Conservation (phyloP, 345 rosid species). For the Gossypium australe region DNA sequence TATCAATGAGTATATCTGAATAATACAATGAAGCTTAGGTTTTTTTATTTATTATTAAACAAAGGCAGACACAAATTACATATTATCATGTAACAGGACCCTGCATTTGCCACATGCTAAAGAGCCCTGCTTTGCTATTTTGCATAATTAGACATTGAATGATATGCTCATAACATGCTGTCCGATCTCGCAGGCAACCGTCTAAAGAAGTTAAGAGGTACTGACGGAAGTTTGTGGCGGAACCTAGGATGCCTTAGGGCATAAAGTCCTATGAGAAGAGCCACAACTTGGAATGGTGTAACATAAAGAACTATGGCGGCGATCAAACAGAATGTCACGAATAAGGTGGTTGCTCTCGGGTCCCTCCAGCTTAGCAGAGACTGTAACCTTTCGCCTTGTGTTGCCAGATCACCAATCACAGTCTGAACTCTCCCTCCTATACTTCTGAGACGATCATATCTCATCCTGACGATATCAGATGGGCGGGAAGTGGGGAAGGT, state of each 20-base stretch:
- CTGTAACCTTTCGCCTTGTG: conserved; percentile 87
- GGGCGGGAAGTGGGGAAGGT: conserved; percentile 74
- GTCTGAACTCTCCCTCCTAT: conserved; percentile 92
- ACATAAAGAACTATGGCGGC: conserved; percentile 76
- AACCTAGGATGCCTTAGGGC: conserved; percentile 90
- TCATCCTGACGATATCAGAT: conserved; percentile 71
- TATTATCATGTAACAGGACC: neutral
- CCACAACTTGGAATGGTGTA: conserved; percentile 86
- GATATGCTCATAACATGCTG: conserved; percentile 56
- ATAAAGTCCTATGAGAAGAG: conserved; percentile 60
- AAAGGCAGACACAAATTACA: neutral
- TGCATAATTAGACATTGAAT: neutral
- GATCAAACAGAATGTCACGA: conserved; percentile 72
- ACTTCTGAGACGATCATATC: conserved; percentile 89
- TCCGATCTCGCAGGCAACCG: conserved; percentile 96
- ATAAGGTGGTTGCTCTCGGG: conserved; percentile 87
- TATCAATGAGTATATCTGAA: no score
- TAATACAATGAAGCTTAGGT: no score
- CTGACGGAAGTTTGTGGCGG: conserved; percentile 77
- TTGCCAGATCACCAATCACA: conserved; percentile 88
- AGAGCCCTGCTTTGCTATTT: neutral
- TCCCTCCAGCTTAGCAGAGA: conserved; percentile 94
- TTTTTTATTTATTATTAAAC: no score
- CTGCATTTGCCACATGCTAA: neutral
- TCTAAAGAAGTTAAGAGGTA: conserved; percentile 87